Percentiles rank a stretch among this genome's conserved stretches.
Conservation (phyloP, 306 rosid genomes). For the Phaseolus lunatus region DNA sequence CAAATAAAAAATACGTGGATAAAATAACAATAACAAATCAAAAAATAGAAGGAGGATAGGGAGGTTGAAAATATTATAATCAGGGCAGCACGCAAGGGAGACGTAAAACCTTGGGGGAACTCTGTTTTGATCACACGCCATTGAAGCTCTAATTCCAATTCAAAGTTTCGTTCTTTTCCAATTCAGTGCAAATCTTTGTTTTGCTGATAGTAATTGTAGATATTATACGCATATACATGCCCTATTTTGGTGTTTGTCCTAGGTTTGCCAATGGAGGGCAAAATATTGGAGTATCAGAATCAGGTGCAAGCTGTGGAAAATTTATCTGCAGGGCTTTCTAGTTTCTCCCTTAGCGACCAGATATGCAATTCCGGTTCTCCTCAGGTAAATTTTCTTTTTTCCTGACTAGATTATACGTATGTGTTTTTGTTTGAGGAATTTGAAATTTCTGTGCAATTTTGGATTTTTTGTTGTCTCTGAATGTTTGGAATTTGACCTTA, state of each 20-base stretch:
- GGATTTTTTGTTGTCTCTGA: conserved; percentile 1
- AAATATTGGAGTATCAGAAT: conserved; percentile 33
- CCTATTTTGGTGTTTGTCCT: conserved; percentile 35
- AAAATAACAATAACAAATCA: neutral
- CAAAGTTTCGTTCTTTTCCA: conserved; percentile 44
- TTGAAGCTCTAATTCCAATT: conserved; percentile 43
- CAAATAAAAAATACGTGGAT: neutral
- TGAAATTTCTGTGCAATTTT: conserved; percentile 29
- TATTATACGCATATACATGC: conserved; percentile 17
- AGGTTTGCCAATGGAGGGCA: conserved; percentile 50
- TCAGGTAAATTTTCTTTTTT: conserved; percentile 43
- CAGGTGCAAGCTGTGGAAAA: conserved; percentile 44
- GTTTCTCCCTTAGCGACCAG: conserved; percentile 34
- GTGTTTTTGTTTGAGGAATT: conserved; percentile 4
- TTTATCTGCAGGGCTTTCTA: conserved; percentile 49
- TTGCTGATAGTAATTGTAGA: conserved; percentile 28
- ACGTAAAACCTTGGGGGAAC: conserved; percentile 40
- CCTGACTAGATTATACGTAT: neutral
- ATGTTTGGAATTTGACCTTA: conserved; percentile 22
- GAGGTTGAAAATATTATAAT: conserved; percentile 1
- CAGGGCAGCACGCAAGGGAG: conserved; percentile 48
- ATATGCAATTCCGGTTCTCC: conserved; percentile 45
- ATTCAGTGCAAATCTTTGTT: neutral
- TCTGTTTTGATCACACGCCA: conserved; percentile 37
- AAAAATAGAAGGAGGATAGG: neutral